Evolutionary conservation across 1,284 basidiomycete species (phyloP).

Genomic region (Cystobasidium sp.): DNA sequence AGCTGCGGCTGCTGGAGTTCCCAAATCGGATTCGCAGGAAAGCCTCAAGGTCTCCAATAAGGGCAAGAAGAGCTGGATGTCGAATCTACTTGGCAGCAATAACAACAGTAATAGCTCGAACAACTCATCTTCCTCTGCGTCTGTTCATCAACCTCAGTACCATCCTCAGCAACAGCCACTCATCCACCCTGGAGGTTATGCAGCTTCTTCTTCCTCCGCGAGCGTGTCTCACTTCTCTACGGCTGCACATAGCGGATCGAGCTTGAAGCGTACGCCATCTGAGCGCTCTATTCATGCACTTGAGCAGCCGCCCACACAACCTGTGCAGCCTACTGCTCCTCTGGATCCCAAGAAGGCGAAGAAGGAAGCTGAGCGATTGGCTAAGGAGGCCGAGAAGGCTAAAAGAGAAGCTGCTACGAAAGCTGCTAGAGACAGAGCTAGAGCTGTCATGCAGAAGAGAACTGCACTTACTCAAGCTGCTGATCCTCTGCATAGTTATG

Average conservation of each 20-base stretch:
- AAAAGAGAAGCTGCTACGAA: slow-evolving; percentile 77
- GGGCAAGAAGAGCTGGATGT: slow-evolving; percentile 43
- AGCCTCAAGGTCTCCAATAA: slow-evolving; percentile 16
- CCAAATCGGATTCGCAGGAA: slow-evolving; percentile 20
- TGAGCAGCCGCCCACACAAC: slow-evolving; percentile 52
- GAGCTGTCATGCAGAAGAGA: slow-evolving; percentile 94
- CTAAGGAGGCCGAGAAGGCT: slow-evolving; percentile 84
- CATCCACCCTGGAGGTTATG: slow-evolving; percentile 45
- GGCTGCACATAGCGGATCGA: slow-evolving; percentile 11
- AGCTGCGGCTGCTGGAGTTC: slow-evolving; percentile 4
- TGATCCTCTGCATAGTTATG: slow-evolving; percentile 54
- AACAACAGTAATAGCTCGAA: slow-evolving; percentile 13
- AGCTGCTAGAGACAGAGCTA: slow-evolving; percentile 75
- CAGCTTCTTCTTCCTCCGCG: slow-evolving; percentile 27
- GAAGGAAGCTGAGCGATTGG: slow-evolving; percentile 83
- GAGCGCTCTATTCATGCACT: slow-evolving; percentile 65
- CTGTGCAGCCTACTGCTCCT: slow-evolving; percentile 58
- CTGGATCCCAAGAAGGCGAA: slow-evolving; percentile 81
- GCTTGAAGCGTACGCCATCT: slow-evolving; percentile 82
- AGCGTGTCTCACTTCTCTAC: slow-evolving; percentile 14
- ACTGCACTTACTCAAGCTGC: slow-evolving; percentile 70
- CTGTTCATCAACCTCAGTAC: slow-evolving; percentile 47
- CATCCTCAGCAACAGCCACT: slow-evolving; percentile 40
- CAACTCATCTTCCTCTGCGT: slow-evolving; percentile 1
- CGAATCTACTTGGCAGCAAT: slow-evolving; percentile 20